Conservation (phyloP, 768 basidiomycete genomes). For the Hygrophorus russula region DNA sequence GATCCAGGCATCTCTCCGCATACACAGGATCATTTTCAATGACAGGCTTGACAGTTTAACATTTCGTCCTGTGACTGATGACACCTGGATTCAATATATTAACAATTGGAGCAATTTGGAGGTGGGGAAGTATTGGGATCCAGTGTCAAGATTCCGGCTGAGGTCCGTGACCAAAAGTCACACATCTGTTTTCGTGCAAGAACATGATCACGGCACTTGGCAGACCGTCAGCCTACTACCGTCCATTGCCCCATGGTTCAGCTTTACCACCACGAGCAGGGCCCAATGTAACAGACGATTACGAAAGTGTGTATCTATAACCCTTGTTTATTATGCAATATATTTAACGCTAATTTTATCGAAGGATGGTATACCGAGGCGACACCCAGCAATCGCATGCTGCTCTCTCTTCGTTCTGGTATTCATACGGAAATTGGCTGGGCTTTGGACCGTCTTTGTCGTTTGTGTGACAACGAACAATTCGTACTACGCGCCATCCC, state of each 20-base stretch:
- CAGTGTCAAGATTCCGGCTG: too few relatives aligned
- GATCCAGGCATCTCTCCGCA: too few relatives aligned
- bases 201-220: conserved; percentile 6
- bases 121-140: too few relatives aligned
- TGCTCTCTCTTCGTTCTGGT: conserved; percentile 79
- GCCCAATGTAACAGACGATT: conserved; percentile 56
- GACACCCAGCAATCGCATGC: conserved; percentile 73
- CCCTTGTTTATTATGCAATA: conserved; percentile 4
- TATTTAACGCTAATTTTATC: conserved; percentile 7
- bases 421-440: conserved; percentile 77
- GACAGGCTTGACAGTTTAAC: too few relatives aligned
- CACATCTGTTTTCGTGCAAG: too few relatives aligned
- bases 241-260: conserved; percentile 16
- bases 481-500: conserved; percentile 65
- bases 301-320: conserved; percentile 48
- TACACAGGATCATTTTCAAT: too few relatives aligned
- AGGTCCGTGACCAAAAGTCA: too few relatives aligned
- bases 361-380: conserved; percentile 78
- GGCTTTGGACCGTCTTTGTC: conserved; percentile 80
- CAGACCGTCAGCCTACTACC: conserved; percentile 17
- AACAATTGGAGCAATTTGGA: too few relatives aligned
- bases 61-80: too few relatives aligned
- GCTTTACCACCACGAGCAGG: conserved; percentile 16
- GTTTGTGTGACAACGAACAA: conserved; percentile 68
- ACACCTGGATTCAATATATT: too few relatives aligned